A percentile compares a stretch with the other conserved stretches of the same genome.
phyloP scores from a whole-genome alignment of 2,329 filamentous ascomycete genomes.

The Aspergillus caelatus region DNA sequence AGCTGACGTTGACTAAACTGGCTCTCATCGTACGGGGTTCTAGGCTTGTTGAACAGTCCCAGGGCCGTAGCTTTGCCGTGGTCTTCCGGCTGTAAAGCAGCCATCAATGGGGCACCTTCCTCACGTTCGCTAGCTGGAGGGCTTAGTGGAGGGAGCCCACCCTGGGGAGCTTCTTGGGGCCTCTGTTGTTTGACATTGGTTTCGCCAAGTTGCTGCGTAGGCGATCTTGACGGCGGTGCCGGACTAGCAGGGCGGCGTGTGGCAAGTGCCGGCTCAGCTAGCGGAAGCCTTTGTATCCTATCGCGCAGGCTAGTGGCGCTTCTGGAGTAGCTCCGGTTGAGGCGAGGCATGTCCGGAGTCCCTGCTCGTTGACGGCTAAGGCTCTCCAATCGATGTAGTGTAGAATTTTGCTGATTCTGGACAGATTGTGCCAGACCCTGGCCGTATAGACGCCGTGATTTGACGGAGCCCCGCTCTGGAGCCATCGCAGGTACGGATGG shows the following conservation, averaged over 20 bases:
- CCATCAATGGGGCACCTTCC: conserved; percentile 63
- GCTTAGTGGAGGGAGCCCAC: conserved; percentile 62
- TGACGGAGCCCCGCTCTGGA: conserved; percentile 68
- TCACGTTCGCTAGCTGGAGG: conserved; percentile 73
- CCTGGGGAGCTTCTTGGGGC: conserved; percentile 33
- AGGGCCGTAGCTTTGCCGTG: conserved; percentile 78
- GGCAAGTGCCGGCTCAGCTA: conserved; percentile 26
- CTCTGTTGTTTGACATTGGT: conserved; percentile 31
- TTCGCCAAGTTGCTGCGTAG: conserved; percentile 43
- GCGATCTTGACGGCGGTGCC: conserved; percentile 41
- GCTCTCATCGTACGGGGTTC: conserved; percentile 77
- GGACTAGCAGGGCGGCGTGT: conserved; percentile 43
- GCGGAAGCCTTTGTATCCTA: conserved; percentile 41
- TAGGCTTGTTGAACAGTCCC: conserved; percentile 72
- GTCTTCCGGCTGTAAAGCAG: conserved; percentile 73
- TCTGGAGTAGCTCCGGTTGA: conserved; percentile 48
- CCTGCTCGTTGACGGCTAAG: conserved; percentile 67
- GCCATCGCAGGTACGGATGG: conserved; percentile 36
- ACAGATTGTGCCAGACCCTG: conserved; percentile 77
- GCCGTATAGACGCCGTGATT: conserved; percentile 78
- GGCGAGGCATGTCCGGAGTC: conserved; percentile 53
- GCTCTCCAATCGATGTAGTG: conserved; percentile 77
- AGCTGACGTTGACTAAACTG: conserved; percentile 81
- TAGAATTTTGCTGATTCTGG: conserved; percentile 77
- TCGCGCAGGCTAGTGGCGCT: conserved; percentile 71